phyloP scores from a whole-genome alignment of 345 rosid species.

The Sapria himalayana region DNA sequence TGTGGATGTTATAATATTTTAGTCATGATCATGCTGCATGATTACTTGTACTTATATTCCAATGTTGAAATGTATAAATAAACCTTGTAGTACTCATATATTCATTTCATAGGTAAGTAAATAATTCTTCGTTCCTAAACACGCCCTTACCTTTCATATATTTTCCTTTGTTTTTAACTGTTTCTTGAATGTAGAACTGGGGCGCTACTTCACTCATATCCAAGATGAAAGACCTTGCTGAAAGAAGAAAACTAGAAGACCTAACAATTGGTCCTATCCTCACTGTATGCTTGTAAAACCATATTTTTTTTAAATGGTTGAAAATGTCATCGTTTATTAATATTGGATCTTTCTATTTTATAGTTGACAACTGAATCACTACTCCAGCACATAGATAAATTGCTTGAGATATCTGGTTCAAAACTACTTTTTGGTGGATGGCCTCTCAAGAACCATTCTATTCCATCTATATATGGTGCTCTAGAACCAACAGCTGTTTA shows the following conservation, averaged over 20 bases:
- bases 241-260: slow-evolving; percentile 79
- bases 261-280: slow-evolving; percentile 86
- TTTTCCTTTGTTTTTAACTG: not conserved
- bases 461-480: slow-evolving; percentile 82
- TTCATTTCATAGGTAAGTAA: too few species aligned
- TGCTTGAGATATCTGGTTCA: slow-evolving; percentile 69
- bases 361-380: slow-evolving; percentile 79
- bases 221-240: slow-evolving; percentile 59
- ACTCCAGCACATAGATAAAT: slow-evolving; percentile 57
- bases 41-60: too few species aligned
- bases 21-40: too few species aligned
- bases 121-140: too few species aligned
- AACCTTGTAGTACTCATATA: too few species aligned
- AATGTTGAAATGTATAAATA: too few species aligned
- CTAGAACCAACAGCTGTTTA: slow-evolving; percentile 69
- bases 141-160: too few species aligned
- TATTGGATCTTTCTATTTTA: slow-evolving; percentile 10
- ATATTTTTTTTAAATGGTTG: too few species aligned
- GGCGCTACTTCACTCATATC: slow-evolving; percentile 34
- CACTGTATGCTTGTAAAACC: slow-evolving; percentile 61
- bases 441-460: slow-evolving; percentile 54
- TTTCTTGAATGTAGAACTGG: slow-evolving; percentile 45
- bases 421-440: slow-evolving; percentile 82
- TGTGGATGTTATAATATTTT: too few species aligned
- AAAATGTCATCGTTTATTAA: too few species aligned